phyloP scores from a whole-genome alignment of 2,329 filamentous ascomycete species.

The Sporothrix luriei region DNA sequence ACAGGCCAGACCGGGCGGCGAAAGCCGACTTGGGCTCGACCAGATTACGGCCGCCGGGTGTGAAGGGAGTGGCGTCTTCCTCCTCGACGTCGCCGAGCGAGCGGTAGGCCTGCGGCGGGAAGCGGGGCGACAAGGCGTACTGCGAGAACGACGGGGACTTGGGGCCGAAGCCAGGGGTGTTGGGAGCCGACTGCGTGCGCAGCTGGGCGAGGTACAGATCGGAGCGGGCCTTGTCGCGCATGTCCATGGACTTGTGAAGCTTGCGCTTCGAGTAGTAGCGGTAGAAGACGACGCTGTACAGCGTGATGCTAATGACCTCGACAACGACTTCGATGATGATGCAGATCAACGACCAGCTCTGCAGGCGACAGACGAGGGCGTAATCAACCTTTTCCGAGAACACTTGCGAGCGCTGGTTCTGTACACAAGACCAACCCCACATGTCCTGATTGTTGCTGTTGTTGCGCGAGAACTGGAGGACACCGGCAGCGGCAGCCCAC shows the following conservation, averaged over 20 bases:
- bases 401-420: constrained; percentile 77
- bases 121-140: constrained; percentile 62
- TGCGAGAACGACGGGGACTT: constrained; percentile 62
- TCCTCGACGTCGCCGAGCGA: constrained; percentile 46
- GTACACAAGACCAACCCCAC: constrained; percentile 97
- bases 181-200: constrained; percentile 83
- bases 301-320: constrained; percentile 84
- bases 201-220: constrained; percentile 92
- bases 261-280: constrained; percentile 95
- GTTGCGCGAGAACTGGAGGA: constrained; percentile 77
- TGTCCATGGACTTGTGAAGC: constrained; percentile 94
- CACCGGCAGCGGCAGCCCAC: constrained; percentile 83
- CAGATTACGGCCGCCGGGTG: constrained; percentile 56
- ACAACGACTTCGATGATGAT: constrained; percentile 95
- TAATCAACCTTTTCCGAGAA: constrained; percentile 85
- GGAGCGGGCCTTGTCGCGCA: constrained; percentile 88
- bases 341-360: constrained; percentile 96
- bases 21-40: constrained; percentile 67
- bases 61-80: constrained; percentile 52
- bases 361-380: constrained; percentile 82
- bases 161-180: constrained; percentile 85
- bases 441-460: constrained; percentile 80
- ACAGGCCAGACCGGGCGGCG: constrained; percentile 43
- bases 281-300: constrained; percentile 96
- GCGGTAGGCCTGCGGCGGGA: constrained; percentile 61